Evolutionary conservation across 2,329 filamentous ascomycete species (phyloP).

Genomic region (Rhynchosporium agropyri): DNA sequence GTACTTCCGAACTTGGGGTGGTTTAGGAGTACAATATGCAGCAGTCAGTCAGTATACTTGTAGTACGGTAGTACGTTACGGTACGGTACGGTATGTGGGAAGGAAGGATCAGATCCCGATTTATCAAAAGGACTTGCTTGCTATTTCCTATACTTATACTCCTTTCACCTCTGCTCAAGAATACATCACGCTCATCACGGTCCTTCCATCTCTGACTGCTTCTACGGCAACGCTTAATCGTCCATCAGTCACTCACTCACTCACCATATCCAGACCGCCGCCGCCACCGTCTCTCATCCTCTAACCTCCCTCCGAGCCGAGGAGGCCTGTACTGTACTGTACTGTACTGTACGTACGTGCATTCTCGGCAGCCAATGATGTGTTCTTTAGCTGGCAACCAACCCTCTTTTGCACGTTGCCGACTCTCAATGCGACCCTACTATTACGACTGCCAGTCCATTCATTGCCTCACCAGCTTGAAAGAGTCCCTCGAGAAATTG

Average conservation of each 20-base stretch:
- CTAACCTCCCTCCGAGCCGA: constrained; percentile 10
- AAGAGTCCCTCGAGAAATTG: neutral
- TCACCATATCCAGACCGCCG: constrained; percentile 1
- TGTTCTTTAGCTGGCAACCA: constrained; percentile 5
- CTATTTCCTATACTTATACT: neutral
- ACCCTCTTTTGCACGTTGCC: constrained; percentile 10
- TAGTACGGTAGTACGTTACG: too few species aligned
- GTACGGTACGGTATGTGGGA: neutral
- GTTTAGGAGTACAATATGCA: too few species aligned
- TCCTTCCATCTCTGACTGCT: neutral
- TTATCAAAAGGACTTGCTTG: neutral
- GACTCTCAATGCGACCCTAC: constrained; percentile 9
- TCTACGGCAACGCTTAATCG: neutral
- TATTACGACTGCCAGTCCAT: neutral
- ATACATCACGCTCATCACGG: neutral
- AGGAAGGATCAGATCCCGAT: neutral
- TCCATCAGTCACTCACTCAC: neutral
- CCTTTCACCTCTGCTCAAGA: neutral
- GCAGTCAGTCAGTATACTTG: too few species aligned
- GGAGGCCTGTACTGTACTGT: neutral
- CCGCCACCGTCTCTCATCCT: neutral
- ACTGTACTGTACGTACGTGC: neutral
- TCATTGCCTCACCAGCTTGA: neutral
- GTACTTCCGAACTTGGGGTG: too few species aligned
- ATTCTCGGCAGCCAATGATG: constrained; percentile 10